Evolutionary conservation across 371 early-diverging fungal genomes (phyloP), one percentile per base, ranked within the genome.

Genomic region (Mortierella sp.): DNA sequence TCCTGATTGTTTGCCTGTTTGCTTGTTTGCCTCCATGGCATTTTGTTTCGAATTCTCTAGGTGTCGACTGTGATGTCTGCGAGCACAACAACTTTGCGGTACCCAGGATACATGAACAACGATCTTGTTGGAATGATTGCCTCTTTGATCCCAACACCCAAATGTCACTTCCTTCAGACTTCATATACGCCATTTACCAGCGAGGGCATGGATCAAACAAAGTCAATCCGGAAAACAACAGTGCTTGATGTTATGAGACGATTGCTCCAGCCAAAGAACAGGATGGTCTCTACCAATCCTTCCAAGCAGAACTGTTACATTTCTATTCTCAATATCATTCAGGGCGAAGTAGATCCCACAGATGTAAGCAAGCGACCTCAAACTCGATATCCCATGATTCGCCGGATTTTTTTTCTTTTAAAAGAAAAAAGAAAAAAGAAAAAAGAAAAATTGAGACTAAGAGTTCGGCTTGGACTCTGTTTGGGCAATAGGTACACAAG

Each of bases 71-170:
- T 99, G 52, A 98, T 99, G 93, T 92, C 96, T 53, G 97, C 99
- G 26, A 94, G 95, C 76, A 99, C 99, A n/a, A 93, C 95, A 5
- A 99, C 99, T 9, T 82, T 99, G 37, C 90, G 99, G 62, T 99
- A 99, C 87, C 99, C 99, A 11, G 96, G 97, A 57, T 99, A 99
- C 82, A 98, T 98, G 97, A 99, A 98, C 85, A 98, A 98, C 79
- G 99, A 99, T 81, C 86, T 98, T 37, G 94, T 96, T 7, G 95
- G 98, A 60, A 91, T 99, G 79, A 88, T 99, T 6, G 94, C 98
- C 1, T 94, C 96, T 1, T 86, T 98, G 55, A 96, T 99, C 62
- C 99, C 99, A 0, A 95, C 98, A 16, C 95, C 96, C 6, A 88
- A 96, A 56, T 97, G 99, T 75, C 99, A 99, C 83, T 99, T 94